Conservation (phyloP, 2,329 filamentous ascomycete species). For the Colletotrichum sidae region DNA sequence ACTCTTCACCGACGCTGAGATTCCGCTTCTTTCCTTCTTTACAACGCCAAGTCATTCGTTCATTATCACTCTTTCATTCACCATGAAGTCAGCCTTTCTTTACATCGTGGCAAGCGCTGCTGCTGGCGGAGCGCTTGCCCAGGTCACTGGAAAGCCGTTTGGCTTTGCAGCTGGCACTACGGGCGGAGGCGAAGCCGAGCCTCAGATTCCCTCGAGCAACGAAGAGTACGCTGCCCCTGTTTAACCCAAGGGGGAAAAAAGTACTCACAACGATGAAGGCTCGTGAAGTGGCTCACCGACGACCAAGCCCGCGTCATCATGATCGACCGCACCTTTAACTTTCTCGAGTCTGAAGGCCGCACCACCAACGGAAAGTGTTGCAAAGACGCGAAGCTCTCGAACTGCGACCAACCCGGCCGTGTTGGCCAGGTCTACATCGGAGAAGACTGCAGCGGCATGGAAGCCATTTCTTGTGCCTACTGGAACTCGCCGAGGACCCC, state of each 20-base stretch:
- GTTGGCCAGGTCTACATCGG: slow-evolving; percentile 43
- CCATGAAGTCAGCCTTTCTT: slow-evolving; percentile 1
- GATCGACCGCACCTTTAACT: slow-evolving; percentile 42
- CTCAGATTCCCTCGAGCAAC: slow-evolving; percentile 55
- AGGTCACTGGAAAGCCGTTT: slow-evolving; percentile 43
- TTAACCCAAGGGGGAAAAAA: not conserved
- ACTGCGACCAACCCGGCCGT: not conserved
- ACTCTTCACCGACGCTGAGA: not conserved
- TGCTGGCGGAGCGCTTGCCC: slow-evolving; percentile 40
- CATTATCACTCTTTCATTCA: not conserved
- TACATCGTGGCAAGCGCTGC: slow-evolving; percentile 35
- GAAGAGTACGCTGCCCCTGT: slow-evolving; percentile 47
- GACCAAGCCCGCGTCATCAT: slow-evolving; percentile 41
- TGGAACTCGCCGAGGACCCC: slow-evolving; percentile 43
- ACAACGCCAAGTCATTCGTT: not conserved
- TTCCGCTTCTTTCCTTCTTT: not conserved
- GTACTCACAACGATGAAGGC: slow-evolving; percentile 45
- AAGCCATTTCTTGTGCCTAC: slow-evolving; percentile 42
- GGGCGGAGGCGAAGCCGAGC: slow-evolving; percentile 60
- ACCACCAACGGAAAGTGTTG: slow-evolving; percentile 40
- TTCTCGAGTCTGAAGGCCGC: slow-evolving; percentile 39
- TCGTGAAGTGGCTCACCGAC: slow-evolving; percentile 45
- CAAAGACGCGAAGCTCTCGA: slow-evolving; percentile 19
- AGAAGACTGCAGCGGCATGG: slow-evolving; percentile 38
- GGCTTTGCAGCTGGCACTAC: slow-evolving; percentile 55